phyloP scores from a whole-genome alignment of 257 asterid genomes.

The Plantago ovata region DNA sequence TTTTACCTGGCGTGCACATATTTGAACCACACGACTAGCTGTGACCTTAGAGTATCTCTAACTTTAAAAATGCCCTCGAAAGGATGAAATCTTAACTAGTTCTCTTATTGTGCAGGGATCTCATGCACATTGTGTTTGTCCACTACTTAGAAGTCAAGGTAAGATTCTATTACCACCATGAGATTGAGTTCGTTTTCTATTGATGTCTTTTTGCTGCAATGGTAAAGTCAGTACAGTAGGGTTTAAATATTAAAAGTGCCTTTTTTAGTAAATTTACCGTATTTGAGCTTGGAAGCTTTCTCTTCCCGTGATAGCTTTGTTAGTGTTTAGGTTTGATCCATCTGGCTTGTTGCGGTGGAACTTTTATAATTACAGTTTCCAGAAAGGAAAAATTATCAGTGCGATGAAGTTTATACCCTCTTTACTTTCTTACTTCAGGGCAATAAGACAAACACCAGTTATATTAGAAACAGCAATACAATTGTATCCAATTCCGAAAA shows the following conservation, averaged over 20 bases:
- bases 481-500: constrained; percentile 48
- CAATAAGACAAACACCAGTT: constrained; percentile 49
- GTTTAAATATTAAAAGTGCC: not conserved
- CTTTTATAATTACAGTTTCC: not conserved
- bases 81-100: constrained; percentile 29
- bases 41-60: constrained; percentile 8
- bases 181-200: not conserved
- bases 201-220: not conserved
- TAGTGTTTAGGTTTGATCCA: not conserved
- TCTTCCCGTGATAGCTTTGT: not conserved
- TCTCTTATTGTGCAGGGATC: constrained; percentile 75
- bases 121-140: constrained; percentile 92
- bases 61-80: constrained; percentile 4
- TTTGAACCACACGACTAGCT: constrained; percentile 6
- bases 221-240: constrained; percentile 5
- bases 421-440: constrained; percentile 47
- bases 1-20: constrained; percentile 10
- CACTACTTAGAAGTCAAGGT: constrained; percentile 99
- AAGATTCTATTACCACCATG: constrained; percentile 22
- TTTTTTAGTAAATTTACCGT: not conserved
- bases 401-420: not conserved
- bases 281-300: constrained; percentile 13
- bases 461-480: constrained; percentile 45
- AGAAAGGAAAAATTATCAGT: constrained; percentile 5
- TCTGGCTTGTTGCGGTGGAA: not conserved